These are phyloP conservation scores for Beauveria bassiana DNA, from an alignment of 2,329 filamentous ascomycete species.

Conservation along the genomic window DNA sequence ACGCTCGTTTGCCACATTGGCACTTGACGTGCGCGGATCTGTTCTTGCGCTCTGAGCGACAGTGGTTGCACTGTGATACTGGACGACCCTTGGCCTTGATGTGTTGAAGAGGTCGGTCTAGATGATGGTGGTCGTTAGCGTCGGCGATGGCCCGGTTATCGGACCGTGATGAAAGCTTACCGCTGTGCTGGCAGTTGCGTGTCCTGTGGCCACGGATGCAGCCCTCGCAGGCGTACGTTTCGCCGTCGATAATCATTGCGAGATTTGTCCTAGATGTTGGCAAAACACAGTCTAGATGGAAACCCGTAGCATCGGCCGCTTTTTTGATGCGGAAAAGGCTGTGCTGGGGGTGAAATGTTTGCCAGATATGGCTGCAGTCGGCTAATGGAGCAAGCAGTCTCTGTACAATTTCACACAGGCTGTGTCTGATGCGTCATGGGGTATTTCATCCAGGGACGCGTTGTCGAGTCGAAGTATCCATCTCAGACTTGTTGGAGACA, in stretches of 20 bases:
- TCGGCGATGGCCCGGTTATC: neutral
- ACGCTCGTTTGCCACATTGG: slow-evolving; percentile 55
- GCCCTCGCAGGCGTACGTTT: slow-evolving; percentile 9
- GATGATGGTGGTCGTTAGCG: neutral
- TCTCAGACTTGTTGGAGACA: neutral
- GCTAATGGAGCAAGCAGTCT: neutral
- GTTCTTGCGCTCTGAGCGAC: slow-evolving; percentile 7
- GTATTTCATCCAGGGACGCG: neutral
- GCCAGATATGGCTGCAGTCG: neutral
- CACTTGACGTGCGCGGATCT: slow-evolving; percentile 10
- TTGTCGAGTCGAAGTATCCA: neutral
- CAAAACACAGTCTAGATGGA: neutral
- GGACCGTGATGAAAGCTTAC: slow-evolving; percentile 16
- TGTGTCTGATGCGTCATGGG: neutral
- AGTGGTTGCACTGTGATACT: slow-evolving; percentile 11
- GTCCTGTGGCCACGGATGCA: slow-evolving; percentile 10
- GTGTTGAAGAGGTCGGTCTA: slow-evolving; percentile 8
- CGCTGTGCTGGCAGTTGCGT: slow-evolving; percentile 10
- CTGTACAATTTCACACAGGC: neutral
- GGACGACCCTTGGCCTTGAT: slow-evolving; percentile 8
- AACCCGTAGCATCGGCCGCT: neutral
- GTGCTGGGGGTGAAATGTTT: neutral
- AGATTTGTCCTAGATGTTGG: neutral
- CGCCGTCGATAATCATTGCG: slow-evolving; percentile 10
- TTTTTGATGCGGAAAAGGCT: neutral